Conservation (phyloP, 768 basidiomycete species). For the Galerina sulciceps region DNA sequence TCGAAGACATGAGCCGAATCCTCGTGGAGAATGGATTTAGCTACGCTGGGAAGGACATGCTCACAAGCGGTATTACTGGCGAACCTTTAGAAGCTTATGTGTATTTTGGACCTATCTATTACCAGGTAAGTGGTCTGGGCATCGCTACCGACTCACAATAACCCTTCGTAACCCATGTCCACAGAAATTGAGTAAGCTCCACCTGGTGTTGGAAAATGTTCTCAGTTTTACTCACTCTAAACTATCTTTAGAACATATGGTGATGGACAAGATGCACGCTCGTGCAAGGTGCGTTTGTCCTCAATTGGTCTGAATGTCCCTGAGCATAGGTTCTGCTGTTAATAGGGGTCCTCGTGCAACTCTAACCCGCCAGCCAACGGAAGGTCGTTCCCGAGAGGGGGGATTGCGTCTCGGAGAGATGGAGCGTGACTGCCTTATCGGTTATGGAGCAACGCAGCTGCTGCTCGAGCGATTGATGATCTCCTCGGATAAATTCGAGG, state of each 20-base stretch:
- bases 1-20: slow-evolving; percentile 98
- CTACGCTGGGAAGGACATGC: slow-evolving; percentile 99
- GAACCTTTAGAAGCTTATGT: slow-evolving; percentile 96
- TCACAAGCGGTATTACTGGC: slow-evolving; percentile 97
- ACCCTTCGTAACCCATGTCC: slow-evolving; percentile 15
- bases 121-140: slow-evolving; percentile 64
- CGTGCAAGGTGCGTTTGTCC: slow-evolving; percentile 74
- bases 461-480: slow-evolving; percentile 98
- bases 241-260: slow-evolving; percentile 83
- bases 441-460: slow-evolving; percentile 97
- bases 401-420: slow-evolving; percentile 97
- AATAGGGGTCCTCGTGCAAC: slow-evolving; percentile 92
- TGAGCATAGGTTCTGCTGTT: slow-evolving; percentile 10
- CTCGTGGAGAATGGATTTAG: slow-evolving; percentile 94
- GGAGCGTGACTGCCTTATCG: slow-evolving; percentile 98
- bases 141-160: slow-evolving; percentile 6
- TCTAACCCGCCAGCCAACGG: slow-evolving; percentile 95
- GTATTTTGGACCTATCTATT: slow-evolving; percentile 98
- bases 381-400: slow-evolving; percentile 97
- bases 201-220: not conserved
- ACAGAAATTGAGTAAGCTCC: slow-evolving; percentile 91
- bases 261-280: slow-evolving; percentile 99
- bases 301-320: not conserved
- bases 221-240: not conserved
- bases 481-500: slow-evolving; percentile 97